phyloP scores from a whole-genome alignment of 257 asterid genomes.

The Petunia secreta region DNA sequence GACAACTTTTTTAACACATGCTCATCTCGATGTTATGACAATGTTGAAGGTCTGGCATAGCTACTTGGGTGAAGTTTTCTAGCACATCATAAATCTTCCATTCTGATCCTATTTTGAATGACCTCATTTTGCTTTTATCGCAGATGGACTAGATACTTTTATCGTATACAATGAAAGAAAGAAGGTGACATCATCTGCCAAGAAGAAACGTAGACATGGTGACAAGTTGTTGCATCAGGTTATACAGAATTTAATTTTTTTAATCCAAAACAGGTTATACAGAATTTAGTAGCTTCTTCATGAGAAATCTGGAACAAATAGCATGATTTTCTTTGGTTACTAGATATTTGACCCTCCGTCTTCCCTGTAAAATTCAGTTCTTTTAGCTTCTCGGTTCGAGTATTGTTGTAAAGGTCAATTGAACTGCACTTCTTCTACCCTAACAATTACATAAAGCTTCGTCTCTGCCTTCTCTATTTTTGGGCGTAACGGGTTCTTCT shows the following conservation, averaged over 20 bases:
- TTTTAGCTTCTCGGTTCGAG: background rate
- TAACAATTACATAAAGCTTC: background rate
- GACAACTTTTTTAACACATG: constrained; percentile 68
- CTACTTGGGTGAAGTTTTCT: background rate
- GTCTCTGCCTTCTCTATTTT: background rate
- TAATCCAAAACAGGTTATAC: constrained; percentile 59
- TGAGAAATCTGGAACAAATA: background rate
- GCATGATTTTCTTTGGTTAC: constrained; percentile 2
- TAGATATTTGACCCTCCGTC: background rate
- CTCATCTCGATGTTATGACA: constrained; percentile 72
- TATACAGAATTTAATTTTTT: constrained; percentile 6
- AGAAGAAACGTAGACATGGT: constrained; percentile 74
- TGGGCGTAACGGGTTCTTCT: background rate
- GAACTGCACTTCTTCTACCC: background rate
- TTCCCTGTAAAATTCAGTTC: background rate
- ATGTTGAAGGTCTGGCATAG: constrained; percentile 58
- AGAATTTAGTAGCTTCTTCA: constrained; percentile 14
- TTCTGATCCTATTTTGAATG: background rate
- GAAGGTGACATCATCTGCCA: constrained; percentile 98
- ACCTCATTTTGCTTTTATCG: constrained; percentile 24
- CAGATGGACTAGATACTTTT: constrained; percentile 88
- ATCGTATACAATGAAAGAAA: constrained; percentile 84
- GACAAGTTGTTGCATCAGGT: constrained; percentile 90
- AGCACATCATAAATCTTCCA: background rate
- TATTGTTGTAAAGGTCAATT: background rate